Percentiles rank a stretch among this genome's conserved stretches.
Conservation (phyloP, 2,329 filamentous ascomycete species). For the Verticillium tricorpus region DNA sequence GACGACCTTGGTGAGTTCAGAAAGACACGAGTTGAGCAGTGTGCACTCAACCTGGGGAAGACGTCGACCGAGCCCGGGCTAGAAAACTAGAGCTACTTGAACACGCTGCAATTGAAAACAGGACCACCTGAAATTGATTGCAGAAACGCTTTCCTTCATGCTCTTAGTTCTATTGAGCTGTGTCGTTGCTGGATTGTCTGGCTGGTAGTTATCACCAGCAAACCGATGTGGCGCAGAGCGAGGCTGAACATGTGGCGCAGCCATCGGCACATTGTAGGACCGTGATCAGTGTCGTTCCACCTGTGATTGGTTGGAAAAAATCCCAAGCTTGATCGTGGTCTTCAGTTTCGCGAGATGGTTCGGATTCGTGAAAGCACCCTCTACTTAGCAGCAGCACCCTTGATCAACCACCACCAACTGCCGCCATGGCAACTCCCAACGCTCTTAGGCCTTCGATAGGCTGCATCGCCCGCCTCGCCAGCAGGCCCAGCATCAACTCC, state of each 20-base stretch:
- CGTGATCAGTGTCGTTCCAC: not conserved
- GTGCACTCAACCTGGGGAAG: too few species aligned
- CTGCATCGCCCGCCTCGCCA: slow-evolving; percentile 16
- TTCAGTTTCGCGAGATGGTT: not conserved
- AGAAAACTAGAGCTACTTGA: too few species aligned
- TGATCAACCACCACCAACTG: slow-evolving; percentile 3
- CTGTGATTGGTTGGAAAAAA: not conserved
- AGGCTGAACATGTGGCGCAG: not conserved
- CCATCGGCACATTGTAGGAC: not conserved
- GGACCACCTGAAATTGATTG: not conserved
- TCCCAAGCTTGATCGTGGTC: not conserved
- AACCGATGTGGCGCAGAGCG: not conserved
- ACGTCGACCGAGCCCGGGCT: too few species aligned
- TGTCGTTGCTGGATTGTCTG: not conserved
- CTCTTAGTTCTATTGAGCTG: not conserved
- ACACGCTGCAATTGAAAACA: not conserved
- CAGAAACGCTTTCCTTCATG: not conserved
- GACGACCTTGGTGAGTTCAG: not conserved
- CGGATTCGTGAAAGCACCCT: not conserved
- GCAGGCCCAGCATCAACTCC: slow-evolving; percentile 2
- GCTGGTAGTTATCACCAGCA: not conserved
- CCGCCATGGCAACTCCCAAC: slow-evolving; percentile 22
- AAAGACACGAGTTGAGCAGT: not conserved
- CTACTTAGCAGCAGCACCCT: not conserved
- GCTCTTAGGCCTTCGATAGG: slow-evolving; percentile 24